Conservation (phyloP, 2,329 filamentous ascomycete genomes). For the Arthrinium phaeospermum region DNA sequence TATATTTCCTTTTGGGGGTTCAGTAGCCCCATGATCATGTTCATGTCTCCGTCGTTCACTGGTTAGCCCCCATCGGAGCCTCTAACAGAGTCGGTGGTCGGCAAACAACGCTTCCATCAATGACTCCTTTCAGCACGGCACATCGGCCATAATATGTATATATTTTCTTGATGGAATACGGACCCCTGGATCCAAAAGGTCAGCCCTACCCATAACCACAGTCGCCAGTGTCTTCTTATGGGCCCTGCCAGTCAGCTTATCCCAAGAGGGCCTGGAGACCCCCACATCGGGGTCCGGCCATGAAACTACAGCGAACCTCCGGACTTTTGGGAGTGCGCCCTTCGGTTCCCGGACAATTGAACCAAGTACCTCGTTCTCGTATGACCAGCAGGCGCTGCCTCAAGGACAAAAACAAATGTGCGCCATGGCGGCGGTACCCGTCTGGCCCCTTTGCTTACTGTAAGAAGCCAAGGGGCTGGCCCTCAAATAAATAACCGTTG, state of each 20-base stretch:
- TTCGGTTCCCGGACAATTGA: background rate
- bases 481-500: background rate
- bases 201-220: background rate
- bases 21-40: background rate
- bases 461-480: background rate
- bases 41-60: background rate
- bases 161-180: background rate
- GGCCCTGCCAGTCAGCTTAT: background rate
- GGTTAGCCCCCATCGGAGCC: background rate
- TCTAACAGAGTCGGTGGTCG: background rate
- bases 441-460: background rate
- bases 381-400: background rate
- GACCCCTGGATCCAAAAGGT: background rate
- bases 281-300: constrained; percentile 14
- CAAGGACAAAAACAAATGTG: constrained; percentile 3
- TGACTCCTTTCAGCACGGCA: background rate
- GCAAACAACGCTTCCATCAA: background rate
- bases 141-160: background rate
- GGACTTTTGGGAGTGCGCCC: background rate
- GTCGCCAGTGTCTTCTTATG: background rate
- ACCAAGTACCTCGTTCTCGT: background rate
- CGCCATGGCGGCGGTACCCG: constrained; percentile 5
- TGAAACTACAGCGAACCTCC: constrained; percentile 4
- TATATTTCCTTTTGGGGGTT: background rate
- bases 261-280: background rate